phyloP scores from a whole-genome alignment of 179 eudicot species.

The Actinidia chinensis region DNA sequence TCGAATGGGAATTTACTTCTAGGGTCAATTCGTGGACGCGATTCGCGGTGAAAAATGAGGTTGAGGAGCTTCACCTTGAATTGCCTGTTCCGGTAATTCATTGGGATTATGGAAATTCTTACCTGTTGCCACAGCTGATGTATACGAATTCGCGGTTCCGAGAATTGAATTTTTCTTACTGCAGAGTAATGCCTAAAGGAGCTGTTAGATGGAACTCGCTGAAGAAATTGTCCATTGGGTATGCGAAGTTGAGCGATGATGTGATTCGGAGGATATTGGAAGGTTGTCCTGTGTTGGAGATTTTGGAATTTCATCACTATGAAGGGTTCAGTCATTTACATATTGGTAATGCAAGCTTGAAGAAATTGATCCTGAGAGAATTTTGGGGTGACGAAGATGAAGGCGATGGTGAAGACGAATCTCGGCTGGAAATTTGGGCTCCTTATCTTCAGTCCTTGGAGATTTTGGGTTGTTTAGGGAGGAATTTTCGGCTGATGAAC shows the following conservation, averaged over 20 bases:
- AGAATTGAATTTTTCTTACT: not conserved
- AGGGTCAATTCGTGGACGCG: not conserved
- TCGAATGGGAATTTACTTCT: not conserved
- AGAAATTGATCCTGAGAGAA: constrained; percentile 5
- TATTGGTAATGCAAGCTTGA: not conserved
- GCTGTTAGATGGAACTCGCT: not conserved
- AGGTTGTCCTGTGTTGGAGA: constrained; percentile 15
- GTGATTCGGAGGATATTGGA: constrained; percentile 3
- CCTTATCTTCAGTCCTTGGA: constrained; percentile 16
- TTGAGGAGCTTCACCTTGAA: not conserved
- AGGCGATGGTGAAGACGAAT: not conserved
- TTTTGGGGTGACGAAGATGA: not conserved
- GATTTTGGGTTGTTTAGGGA: not conserved
- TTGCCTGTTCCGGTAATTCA: not conserved
- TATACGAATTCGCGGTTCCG: constrained; percentile 9
- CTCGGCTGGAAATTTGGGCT: not conserved
- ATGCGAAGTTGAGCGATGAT: not conserved
- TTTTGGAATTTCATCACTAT: not conserved
- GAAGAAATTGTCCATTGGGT: constrained; percentile 9
- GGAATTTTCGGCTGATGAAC: not conserved
- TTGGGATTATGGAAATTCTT: not conserved
- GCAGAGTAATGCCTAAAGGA: constrained; percentile 2
- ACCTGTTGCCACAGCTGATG: not conserved
- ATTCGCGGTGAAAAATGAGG: not conserved
- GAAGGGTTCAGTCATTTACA: not conserved